A percentile compares a stretch with the other conserved stretches of the same genome.
Conservation (phyloP, 2,329 filamentous ascomycete species). For the Verruconis gallopava region DNA sequence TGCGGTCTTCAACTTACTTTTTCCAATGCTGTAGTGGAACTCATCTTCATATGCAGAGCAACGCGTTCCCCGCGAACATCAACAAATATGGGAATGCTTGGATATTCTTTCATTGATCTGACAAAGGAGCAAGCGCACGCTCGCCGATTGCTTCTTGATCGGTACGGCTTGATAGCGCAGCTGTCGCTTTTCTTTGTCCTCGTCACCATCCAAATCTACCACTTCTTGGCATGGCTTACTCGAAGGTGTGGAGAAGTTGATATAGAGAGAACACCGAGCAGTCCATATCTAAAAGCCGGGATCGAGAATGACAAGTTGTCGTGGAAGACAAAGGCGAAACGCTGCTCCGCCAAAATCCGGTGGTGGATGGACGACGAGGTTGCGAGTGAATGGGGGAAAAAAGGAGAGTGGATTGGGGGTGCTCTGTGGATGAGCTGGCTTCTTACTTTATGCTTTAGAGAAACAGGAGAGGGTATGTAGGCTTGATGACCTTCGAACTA, state of each 20-base stretch:
- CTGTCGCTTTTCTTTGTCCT: conserved; percentile 37
- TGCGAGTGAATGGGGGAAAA: conserved; percentile 34
- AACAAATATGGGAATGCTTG: conserved; percentile 9
- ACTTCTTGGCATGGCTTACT: conserved; percentile 22
- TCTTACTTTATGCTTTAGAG: conserved; percentile 34
- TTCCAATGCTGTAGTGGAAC: too few relatives aligned
- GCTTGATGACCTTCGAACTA: not conserved
- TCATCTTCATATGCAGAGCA: too few relatives aligned
- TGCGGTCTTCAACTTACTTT: too few relatives aligned
- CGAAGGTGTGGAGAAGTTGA: conserved; percentile 11
- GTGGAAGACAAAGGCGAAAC: conserved; percentile 17
- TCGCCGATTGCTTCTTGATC: conserved; percentile 40
- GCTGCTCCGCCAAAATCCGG: conserved; percentile 17
- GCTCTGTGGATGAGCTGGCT: conserved; percentile 40
- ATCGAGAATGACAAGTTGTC: conserved; percentile 12
- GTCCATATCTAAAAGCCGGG: conserved; percentile 26
- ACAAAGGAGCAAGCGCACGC: conserved; percentile 19
- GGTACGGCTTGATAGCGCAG: conserved; percentile 43
- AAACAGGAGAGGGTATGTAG: conserved; percentile 41
- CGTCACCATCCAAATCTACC: conserved; percentile 28
- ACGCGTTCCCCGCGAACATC: too few relatives aligned
- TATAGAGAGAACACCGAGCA: conserved; percentile 23
- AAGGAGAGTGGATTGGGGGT: conserved; percentile 37
- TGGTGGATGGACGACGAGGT: conserved; percentile 37
- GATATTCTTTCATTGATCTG: conserved; percentile 10